phyloP scores from a whole-genome alignment of 768 basidiomycete genomes.

The Chlorophyllum brunneum region DNA sequence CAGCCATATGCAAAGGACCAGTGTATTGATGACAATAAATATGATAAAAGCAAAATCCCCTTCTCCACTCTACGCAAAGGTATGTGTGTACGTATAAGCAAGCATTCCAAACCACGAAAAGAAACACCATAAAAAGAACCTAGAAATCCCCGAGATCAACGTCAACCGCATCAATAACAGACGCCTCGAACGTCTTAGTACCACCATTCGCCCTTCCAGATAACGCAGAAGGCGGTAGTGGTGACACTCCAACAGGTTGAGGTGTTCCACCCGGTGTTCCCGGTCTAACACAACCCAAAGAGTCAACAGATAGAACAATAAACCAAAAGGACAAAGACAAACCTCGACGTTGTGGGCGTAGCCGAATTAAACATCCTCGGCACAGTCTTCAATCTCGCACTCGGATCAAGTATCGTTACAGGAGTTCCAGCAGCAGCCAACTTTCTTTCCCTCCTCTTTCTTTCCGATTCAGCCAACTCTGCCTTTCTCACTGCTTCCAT shows the following conservation, averaged over 20 bases:
- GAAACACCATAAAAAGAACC: too few relatives aligned
- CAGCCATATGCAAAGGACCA: too few relatives aligned
- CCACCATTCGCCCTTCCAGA: conserved; percentile 19
- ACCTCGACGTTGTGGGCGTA: conserved; percentile 60
- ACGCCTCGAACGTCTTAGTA: conserved; percentile 40
- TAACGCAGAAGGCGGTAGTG: conserved; percentile 14
- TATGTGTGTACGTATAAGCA: too few relatives aligned
- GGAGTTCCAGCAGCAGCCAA: conserved; percentile 40
- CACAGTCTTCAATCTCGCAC: conserved; percentile 63
- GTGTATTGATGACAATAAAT: too few relatives aligned
- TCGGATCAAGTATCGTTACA: conserved; percentile 40
- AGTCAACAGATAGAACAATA: background rate
- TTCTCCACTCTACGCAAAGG: too few relatives aligned
- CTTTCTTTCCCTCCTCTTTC: conserved; percentile 67
- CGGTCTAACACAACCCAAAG: conserved; percentile 27
- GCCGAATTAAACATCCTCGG: conserved; percentile 52
- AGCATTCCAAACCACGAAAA: too few relatives aligned
- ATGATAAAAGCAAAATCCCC: too few relatives aligned
- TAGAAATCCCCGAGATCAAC: conserved; percentile 80
- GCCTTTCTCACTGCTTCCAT: conserved; percentile 75
- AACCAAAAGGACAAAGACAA: conserved; percentile 19
- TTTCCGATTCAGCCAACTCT: conserved; percentile 65
- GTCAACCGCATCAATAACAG: conserved; percentile 63
- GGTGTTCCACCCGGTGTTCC: conserved; percentile 35
- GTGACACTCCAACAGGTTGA: conserved; percentile 20